phyloP scores from a whole-genome alignment of 2,329 filamentous ascomycete species.

The Trichocomaceae sp. region DNA sequence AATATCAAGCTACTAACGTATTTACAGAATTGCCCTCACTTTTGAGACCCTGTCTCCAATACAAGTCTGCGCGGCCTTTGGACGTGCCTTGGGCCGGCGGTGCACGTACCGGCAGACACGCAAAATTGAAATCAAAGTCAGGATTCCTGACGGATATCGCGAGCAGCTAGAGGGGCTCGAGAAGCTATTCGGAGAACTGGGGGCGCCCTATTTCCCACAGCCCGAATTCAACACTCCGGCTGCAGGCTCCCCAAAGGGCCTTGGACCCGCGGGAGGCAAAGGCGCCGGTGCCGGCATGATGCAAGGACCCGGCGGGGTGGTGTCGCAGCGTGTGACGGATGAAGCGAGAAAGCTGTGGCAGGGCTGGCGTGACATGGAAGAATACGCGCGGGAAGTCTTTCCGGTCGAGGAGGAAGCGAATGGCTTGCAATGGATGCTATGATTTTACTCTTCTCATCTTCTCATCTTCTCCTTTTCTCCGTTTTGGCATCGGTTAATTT shows the following conservation, averaged over 20 bases:
- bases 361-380: constrained; percentile 80
- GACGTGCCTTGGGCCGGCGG: constrained; percentile 66
- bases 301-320: constrained; percentile 47
- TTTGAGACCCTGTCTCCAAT: constrained; percentile 81
- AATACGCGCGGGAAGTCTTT: constrained; percentile 92
- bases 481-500: too few species aligned
- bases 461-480: background rate
- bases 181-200: constrained; percentile 52
- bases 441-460: background rate
- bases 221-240: constrained; percentile 46
- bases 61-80: constrained; percentile 76
- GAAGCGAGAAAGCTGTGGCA: constrained; percentile 83
- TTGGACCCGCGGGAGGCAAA: constrained; percentile 33
- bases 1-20: background rate
- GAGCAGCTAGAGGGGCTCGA: constrained; percentile 69
- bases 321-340: constrained; percentile 62
- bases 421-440: constrained; percentile 82
- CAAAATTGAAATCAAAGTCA: constrained; percentile 71
- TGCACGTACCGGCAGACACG: constrained; percentile 71
- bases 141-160: constrained; percentile 79
- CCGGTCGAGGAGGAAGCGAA: constrained; percentile 92
- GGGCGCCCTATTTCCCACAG: constrained; percentile 58
- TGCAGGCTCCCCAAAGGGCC: constrained; percentile 32
- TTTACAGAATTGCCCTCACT: constrained; percentile 68
- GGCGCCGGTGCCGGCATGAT: constrained; percentile 42